Percentiles rank a stretch among this genome's conserved stretches.
phyloP scores from a whole-genome alignment of 2,329 filamentous ascomycete genomes.

The Hypocrella siamensis region DNA sequence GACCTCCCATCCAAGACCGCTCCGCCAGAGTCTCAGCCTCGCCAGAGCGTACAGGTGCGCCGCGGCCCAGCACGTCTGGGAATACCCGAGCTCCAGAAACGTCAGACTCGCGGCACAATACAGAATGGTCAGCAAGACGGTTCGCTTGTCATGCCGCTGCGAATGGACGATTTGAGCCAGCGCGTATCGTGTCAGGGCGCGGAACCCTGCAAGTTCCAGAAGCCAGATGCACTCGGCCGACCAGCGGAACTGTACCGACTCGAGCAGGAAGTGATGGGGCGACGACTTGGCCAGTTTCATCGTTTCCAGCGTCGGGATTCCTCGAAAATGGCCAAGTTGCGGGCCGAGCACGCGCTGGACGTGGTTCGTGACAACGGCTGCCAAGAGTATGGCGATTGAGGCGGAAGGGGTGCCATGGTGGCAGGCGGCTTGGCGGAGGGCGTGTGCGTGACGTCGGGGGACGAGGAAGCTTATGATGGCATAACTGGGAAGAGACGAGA shows the following conservation, averaged over 20 bases:
- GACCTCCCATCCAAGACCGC: conserved; percentile 7
- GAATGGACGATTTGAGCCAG: no score
- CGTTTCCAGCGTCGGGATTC: conserved; percentile 15
- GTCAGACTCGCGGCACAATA: conserved; percentile 13
- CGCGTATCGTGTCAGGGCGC: no score
- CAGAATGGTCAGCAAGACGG: conserved; percentile 3
- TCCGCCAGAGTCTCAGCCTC: conserved; percentile 6
- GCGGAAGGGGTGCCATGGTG: no score
- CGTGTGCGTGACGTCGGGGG: no score
- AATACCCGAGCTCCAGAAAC: conserved; percentile 14
- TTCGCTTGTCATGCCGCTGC: neutral
- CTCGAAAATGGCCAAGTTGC: conserved; percentile 13
- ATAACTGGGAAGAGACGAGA: no score
- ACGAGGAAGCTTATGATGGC: no score
- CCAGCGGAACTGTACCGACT: conserved; percentile 7
- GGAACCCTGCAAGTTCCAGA: no score
- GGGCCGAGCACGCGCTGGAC: conserved; percentile 17
- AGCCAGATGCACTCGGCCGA: conserved; percentile 5
- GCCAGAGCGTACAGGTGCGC: conserved; percentile 13
- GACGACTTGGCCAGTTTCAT: conserved; percentile 19
- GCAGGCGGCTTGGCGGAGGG: no score
- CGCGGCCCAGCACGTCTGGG: conserved; percentile 10
- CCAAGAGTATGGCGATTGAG: no score
- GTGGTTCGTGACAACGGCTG: conserved; percentile 24
- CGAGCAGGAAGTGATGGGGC: conserved; percentile 18